These are phyloP conservation scores for Hypoxylon rickii DNA, from an alignment of 495 filamentous ascomycete species.

Conservation along the genomic window DNA sequence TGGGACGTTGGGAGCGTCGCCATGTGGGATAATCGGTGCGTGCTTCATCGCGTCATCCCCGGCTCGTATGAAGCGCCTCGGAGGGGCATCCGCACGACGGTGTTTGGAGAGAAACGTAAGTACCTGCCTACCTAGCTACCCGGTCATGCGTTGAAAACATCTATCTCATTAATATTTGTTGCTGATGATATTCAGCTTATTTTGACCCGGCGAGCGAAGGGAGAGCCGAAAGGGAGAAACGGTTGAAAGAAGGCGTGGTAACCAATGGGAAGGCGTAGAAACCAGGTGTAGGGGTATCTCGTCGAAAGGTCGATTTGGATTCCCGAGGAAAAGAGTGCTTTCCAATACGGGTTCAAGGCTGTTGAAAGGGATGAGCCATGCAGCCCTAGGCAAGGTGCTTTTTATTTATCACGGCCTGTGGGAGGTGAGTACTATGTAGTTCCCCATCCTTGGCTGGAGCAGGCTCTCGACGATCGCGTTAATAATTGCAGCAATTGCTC, in stretches of 20 bases:
- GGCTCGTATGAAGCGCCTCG: constrained; percentile 53
- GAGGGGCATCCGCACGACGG: constrained; percentile 56
- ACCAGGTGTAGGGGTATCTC: not conserved
- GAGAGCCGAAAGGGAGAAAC: constrained; percentile 40
- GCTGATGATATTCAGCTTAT: constrained; percentile 42
- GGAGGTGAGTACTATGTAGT: too few species aligned
- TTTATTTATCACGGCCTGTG: too few species aligned
- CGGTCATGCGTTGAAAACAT: too few species aligned
- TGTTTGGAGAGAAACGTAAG: constrained; percentile 61
- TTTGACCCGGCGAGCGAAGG: constrained; percentile 56
- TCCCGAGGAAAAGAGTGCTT: too few species aligned
- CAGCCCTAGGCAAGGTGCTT: too few species aligned
- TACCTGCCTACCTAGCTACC: not conserved
- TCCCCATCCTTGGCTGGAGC: too few species aligned
- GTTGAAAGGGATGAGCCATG: too few species aligned
- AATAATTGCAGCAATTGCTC: too few species aligned
- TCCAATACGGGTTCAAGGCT: too few species aligned
- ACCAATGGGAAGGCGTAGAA: constrained; percentile 4
- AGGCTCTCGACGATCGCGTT: too few species aligned
- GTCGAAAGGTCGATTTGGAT: too few species aligned
- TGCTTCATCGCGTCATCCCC: constrained; percentile 57
- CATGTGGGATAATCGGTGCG: constrained; percentile 60
- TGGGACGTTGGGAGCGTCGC: constrained; percentile 60
- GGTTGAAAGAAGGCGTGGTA: constrained; percentile 15
- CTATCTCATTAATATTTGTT: not conserved